Evolutionary conservation across 108 stramenopile species (phyloP), one percentile per base, ranked within the genome.

Genomic region (Skeletonema marinoi): DNA sequence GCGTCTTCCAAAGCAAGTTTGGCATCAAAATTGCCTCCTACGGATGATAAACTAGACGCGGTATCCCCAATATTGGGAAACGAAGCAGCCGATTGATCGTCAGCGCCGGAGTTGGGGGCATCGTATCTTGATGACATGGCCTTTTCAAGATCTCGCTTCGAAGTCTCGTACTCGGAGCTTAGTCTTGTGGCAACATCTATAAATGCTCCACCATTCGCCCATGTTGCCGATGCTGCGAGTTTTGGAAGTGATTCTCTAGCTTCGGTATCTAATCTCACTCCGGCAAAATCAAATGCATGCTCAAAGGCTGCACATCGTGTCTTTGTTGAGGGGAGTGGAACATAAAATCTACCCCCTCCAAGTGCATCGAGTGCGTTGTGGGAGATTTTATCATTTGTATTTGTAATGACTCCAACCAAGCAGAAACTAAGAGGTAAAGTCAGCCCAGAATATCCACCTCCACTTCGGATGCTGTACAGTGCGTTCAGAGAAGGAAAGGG

Each of bases 21-120:
- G 19, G 94, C 94, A n/a, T 89, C 80, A 6, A 31, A 42, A 68
- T 92, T 92, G 17, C 92, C 94, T 12, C 94, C 94, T 3, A 95
- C 89, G 6, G 87, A 59, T 36, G 77, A 21, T 59, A 32, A 32
- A 30, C 16, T 33, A 46, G 65, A 44, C 46, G 68, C 48, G 17
- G 50, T 60, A 50, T 56, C 54, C 25, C 46, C 50, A 41, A 65
- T 21, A 36, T 65, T 36, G n/a, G 81, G 77, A 65, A 74, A 77
- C n/a, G 71, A 67, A 62, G 39, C 68, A 56, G 58, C 68, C 31
- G 61, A 30, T 6, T 63, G 14, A 25, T 65, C 25, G 4, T 25
- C 6, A 71, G 36, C 32, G 30, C 30, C 62, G 41, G 46, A 64
- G 54, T 48, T 54, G 46, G 63, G 30, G 66, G 32, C 46, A 30